A percentile compares a stretch with the other conserved stretches of the same genome.
Conservation (phyloP, 1,139 yeast genomes). For the Geotrichum candidum region DNA sequence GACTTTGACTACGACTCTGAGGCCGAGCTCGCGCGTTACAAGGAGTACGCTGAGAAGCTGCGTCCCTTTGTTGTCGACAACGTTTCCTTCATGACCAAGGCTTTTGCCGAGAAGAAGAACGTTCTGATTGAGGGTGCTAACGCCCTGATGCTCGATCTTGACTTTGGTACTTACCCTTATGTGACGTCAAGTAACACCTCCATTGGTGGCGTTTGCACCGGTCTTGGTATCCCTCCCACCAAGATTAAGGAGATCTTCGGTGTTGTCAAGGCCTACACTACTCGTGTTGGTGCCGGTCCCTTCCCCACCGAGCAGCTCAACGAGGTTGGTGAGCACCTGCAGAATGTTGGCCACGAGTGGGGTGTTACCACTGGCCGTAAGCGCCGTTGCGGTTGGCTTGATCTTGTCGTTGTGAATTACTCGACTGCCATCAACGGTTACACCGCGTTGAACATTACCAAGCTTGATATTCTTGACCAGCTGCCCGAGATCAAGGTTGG, state of each 20-base stretch:
- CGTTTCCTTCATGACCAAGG: slow-evolving; percentile 81
- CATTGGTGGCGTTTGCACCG: slow-evolving; percentile 97
- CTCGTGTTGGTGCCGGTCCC: slow-evolving; percentile 99
- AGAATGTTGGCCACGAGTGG: slow-evolving; percentile 85
- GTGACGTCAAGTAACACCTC: slow-evolving; percentile 95
- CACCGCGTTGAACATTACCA: slow-evolving; percentile 89
- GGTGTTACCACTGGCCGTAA: slow-evolving; percentile 99
- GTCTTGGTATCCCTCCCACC: slow-evolving; percentile 90
- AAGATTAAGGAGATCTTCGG: slow-evolving; percentile 78
- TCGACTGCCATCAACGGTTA: slow-evolving; percentile 90
- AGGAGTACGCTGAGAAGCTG: slow-evolving; percentile 62
- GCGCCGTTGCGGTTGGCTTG: slow-evolving; percentile 99
- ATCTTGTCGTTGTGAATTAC: slow-evolving; percentile 87
- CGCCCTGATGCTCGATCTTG: slow-evolving; percentile 95
- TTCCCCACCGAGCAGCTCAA: slow-evolving; percentile 97
- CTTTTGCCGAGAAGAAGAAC: slow-evolving; percentile 70
- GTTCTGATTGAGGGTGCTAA: slow-evolving; percentile 97
- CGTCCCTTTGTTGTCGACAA: slow-evolving; percentile 94
- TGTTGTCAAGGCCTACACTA: slow-evolving; percentile 96
- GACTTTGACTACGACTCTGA: slow-evolving; percentile 83
- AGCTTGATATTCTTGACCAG: slow-evolving; percentile 87
- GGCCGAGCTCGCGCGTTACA: slow-evolving; percentile 71
- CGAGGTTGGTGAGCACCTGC: slow-evolving; percentile 78
- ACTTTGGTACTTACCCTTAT: slow-evolving; percentile 96
- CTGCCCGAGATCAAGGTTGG: slow-evolving; percentile 86